A percentile compares a stretch with the other conserved stretches of the same genome.
Evolutionary conservation across 345 rosid species (phyloP).

Genomic region (Gossypium thurberi): DNA sequence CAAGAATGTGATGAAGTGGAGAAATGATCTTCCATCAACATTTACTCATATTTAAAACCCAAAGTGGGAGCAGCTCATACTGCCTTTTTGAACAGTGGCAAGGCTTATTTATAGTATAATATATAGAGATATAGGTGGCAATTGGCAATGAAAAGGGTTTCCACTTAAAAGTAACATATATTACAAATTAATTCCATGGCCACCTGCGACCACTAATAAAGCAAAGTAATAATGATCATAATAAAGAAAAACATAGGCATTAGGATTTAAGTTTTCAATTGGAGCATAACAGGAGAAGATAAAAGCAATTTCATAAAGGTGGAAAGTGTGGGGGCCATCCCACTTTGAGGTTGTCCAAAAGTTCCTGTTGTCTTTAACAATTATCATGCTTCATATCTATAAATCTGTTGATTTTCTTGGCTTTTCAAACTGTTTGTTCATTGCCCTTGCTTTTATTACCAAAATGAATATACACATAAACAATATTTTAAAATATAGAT

Average conservation of each 20-base stretch:
- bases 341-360: neutral
- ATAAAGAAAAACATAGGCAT: neutral
- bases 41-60: neutral
- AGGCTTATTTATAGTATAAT: neutral
- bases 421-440: neutral
- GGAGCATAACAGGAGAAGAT: neutral
- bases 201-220: slow-evolving; percentile 20
- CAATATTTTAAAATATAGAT: too few species aligned
- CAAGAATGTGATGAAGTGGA: neutral
- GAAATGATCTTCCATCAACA: neutral
- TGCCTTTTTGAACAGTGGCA: neutral
- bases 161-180: slow-evolving; percentile 24
- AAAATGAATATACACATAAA: too few species aligned
- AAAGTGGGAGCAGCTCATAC: neutral
- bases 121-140: neutral
- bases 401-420: neutral
- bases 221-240: neutral
- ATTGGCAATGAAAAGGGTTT: slow-evolving; percentile 23
- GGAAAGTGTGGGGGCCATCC: neutral
- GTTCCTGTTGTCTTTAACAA: neutral
- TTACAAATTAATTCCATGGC: neutral
- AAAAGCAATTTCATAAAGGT: neutral
- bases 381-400: neutral
- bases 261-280: slow-evolving; percentile 1
- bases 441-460: too few species aligned